These are phyloP conservation scores for Schizothecium vesticola DNA, from an alignment of 495 filamentous ascomycete species.

Conservation along the genomic window DNA sequence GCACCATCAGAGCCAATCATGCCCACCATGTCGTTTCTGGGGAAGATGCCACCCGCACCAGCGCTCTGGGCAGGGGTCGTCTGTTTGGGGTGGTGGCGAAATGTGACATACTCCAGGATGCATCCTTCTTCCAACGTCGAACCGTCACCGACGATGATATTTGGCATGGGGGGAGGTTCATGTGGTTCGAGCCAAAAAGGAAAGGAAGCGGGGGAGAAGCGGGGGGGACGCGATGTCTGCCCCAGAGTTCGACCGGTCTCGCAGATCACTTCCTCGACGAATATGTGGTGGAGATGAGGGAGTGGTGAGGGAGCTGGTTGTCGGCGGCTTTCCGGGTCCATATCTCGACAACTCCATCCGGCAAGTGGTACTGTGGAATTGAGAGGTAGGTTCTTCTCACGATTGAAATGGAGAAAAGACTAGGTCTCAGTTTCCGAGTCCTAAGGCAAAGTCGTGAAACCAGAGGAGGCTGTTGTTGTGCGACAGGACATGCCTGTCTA, in stretches of 20 bases:
- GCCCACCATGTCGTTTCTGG: background rate
- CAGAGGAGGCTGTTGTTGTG: background rate
- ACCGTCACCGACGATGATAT: background rate
- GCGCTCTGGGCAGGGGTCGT: background rate
- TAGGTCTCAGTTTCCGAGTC: background rate
- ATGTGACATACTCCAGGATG: background rate
- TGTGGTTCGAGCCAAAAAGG: background rate
- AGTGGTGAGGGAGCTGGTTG: background rate
- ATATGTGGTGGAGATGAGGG: background rate
- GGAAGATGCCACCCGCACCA: background rate
- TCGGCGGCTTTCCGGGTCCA: background rate
- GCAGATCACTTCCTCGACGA: background rate
- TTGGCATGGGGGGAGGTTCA: background rate
- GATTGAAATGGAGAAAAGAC: background rate
- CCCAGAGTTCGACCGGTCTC: background rate
- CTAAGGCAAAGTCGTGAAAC: background rate
- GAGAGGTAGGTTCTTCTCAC: background rate
- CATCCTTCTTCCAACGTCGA: background rate
- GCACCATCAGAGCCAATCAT: background rate
- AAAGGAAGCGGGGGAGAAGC: background rate
- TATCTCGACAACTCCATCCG: background rate
- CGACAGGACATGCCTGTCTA: background rate
- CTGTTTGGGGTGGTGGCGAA: background rate
- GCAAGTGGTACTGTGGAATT: too few relatives aligned
- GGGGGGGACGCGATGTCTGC: background rate